Evolutionary conservation across 306 rosid species (phyloP).

Genomic region (Myrica gale): DNA sequence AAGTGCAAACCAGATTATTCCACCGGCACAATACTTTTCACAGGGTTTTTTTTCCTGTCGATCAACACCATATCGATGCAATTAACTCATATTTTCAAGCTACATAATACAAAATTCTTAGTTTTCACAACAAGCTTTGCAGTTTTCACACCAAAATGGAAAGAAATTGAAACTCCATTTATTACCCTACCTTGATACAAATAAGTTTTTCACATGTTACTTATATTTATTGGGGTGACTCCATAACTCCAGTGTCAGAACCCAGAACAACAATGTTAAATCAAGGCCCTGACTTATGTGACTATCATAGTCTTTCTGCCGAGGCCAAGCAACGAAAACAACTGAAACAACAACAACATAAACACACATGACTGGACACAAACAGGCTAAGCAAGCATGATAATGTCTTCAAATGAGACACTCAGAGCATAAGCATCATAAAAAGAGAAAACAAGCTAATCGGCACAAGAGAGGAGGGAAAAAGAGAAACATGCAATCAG

Average conservation of each 20-base stretch:
- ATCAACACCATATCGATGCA: too few species aligned
- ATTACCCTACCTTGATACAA: too few species aligned
- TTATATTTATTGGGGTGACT: not conserved
- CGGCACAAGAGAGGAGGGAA: not conserved
- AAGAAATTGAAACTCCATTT: too few species aligned
- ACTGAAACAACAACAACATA: not conserved
- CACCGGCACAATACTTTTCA: not conserved
- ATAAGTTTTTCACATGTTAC: too few species aligned
- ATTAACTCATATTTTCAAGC: too few species aligned
- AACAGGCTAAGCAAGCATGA: not conserved
- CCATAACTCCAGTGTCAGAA: not conserved
- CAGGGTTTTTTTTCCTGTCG: not conserved
- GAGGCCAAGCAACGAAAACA: not conserved
- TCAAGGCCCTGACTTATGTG: not conserved
- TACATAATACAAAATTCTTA: too few species aligned
- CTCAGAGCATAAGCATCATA: not conserved
- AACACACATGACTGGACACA: not conserved
- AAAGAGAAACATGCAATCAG: too few species aligned
- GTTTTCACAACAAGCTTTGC: too few species aligned
- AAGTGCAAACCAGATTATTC: not conserved
- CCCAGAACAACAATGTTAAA: not conserved
- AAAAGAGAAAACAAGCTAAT: not conserved
- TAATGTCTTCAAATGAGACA: not conserved
- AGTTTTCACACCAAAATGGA: too few species aligned
- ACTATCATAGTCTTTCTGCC: not conserved